Percentiles rank a stretch among this genome's conserved stretches.
Evolutionary conservation across 2,329 filamentous ascomycete species (phyloP).

Genomic region (Neopestalotiopsis sp.): DNA sequence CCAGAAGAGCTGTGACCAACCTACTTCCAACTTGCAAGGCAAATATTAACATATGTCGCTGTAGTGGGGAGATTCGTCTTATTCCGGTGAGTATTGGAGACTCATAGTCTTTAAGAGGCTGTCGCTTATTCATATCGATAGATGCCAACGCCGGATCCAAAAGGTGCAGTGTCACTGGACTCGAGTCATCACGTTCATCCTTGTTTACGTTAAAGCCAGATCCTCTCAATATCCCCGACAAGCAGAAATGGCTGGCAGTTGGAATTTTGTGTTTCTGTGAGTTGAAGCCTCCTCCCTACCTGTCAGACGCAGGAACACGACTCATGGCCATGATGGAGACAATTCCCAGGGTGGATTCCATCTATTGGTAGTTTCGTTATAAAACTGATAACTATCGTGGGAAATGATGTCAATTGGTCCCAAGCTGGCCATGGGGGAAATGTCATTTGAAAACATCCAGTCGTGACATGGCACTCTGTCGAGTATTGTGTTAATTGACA

Average conservation of each 20-base stretch:
- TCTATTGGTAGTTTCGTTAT: no score
- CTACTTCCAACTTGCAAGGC: no score
- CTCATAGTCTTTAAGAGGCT: neutral
- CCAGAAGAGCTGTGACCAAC: no score
- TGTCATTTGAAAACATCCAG: no score
- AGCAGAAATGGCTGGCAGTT: conserved; percentile 17
- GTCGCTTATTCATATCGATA: neutral
- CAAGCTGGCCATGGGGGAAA: no score
- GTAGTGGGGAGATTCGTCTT: conserved; percentile 13
- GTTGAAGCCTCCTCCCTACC: neutral
- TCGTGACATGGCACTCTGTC: no score
- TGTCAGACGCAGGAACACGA: neutral
- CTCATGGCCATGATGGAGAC: neutral
- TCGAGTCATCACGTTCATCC: neutral
- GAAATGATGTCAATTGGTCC: no score
- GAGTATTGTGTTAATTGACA: neutral
- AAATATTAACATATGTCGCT: no score
- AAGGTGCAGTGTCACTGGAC: neutral
- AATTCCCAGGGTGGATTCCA: no score
- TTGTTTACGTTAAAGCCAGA: conserved; percentile 2
- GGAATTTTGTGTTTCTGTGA: conserved; percentile 17
- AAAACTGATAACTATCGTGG: no score
- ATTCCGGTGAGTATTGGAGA: conserved; percentile 14
- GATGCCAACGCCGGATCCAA: conserved; percentile 17
- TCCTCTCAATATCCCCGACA: conserved; percentile 17